Base-by-base conservation (phyloP, 768 basidiomycete species). In the Tylopilus subfusipes region DNA sequence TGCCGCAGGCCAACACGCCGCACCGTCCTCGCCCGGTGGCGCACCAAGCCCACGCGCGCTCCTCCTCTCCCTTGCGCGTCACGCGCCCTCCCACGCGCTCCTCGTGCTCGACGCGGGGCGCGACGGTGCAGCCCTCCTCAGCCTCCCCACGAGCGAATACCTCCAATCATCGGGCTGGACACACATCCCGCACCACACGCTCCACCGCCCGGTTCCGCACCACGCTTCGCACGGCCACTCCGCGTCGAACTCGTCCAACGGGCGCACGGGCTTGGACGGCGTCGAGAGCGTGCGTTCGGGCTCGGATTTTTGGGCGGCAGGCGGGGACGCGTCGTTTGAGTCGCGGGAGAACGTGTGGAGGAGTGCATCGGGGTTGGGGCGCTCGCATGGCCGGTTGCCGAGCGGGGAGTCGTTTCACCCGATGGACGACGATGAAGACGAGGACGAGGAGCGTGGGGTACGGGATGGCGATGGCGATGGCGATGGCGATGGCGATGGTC, bases 131-230 rank as follows among this genome's bases (percentile, higher is more conserved):
- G 91, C 90, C 0, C 84, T 89, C 5, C 78, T 93, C 50, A 90
- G 87, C 16, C 70, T 93, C 8, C 91, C 90, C 0, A 92, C 90
- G 0, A 80, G 81, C 59, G 91, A 93, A 61, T 93, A 93, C 68
- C 89, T 91, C 66, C 91, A 93, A 59, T 85, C 84, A 59, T 90
- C 88, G 0, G 84, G 86, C 2, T 93, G 90, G 89, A 81, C 72
- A 2, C 62, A 69, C 31, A 49, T 68, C 53, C 64, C 45, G 7
- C 30, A 12, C 12, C 42, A 31, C 24, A n/a, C 19, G 14, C 1
- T 30, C 19, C 50, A 45, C 54, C 51, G 29, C 33, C 47, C 51
- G n/a, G 4, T 18, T 6, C 40, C 62, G 16, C 50, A 30, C 14
- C 19, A 48, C 24, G 59, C 57, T 24, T 61, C 57, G 40, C 55